Base-by-base conservation (phyloP, 306 rosid species). In the Lathyrus aphaca region DNA sequence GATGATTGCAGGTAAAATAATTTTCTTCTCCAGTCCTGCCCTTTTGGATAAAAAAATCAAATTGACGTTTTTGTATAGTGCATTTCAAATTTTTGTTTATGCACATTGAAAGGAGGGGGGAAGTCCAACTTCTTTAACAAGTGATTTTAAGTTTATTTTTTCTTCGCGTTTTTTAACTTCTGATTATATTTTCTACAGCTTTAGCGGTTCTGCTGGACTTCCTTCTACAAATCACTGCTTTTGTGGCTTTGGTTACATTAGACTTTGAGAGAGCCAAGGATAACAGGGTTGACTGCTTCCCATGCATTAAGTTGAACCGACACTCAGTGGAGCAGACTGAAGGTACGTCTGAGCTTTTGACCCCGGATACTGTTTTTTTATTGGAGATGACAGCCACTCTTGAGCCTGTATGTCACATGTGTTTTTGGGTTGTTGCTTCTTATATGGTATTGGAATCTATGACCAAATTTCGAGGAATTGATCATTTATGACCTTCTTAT, bases 141-240 rank as follows among this genome's bases (percentile, higher is more conserved):
- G 59, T 69, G 14, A 29, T 74, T 79, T 59, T 48, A 59, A 66
- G 69, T 53, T 73, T 19, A n/a, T 2, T 11, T 80, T 63, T 45
- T 50, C 46, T 39, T 54, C 35, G 13, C 19, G 21, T 48, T 61
- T 16, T 30, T 56, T 40, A 74, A 80, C 43, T 51, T 12, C 37
- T 65, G 49, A 29, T 37, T 51, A 30, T 72, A 15, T 68, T 78
- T 72, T 69, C 43, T 79, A 72, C 57, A 93, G 98, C 97, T 75
- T 86, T 93, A 91, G 98, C 98, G 39, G 96, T 93, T 82, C 89
- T 93, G 14, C 84, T 93, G 82, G 97, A 93, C 81, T 93, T 93
- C 72, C 83, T 93, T 75, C 91, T 93, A 78, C 98, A 93, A 83
- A 78, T 93, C 69, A 88, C 98, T 39, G 97, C 97, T 21, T 93